phyloP scores from a whole-genome alignment of 805 yeast species.

The Torulaspora franciscae region DNA sequence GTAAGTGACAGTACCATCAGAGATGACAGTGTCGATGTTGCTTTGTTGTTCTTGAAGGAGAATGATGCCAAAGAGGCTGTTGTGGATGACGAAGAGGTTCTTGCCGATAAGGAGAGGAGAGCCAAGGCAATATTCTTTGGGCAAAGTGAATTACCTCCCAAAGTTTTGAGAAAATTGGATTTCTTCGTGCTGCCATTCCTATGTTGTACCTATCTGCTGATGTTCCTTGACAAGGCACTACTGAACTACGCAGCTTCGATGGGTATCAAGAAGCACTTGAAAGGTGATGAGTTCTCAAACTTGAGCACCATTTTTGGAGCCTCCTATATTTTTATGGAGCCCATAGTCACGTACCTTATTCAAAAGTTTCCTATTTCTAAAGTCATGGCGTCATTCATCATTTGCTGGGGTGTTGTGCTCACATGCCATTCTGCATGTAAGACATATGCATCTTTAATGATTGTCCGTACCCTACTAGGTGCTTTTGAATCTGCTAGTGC shows the following conservation, averaged over 20 bases:
- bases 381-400: conserved; percentile 43
- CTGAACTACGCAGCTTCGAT: conserved; percentile 59
- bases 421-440: conserved; percentile 50
- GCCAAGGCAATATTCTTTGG: conserved; percentile 26
- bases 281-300: conserved; percentile 47
- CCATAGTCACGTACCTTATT: conserved; percentile 44
- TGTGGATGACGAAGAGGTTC: conserved; percentile 7
- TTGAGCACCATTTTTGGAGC: conserved; percentile 51
- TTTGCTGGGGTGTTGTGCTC: conserved; percentile 52
- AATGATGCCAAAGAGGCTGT: conserved; percentile 18
- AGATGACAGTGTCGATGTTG: conserved; percentile 25
- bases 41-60: conserved; percentile 21
- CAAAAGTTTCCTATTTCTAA: conserved; percentile 53
- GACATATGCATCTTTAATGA: conserved; percentile 50
- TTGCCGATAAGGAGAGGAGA: background rate
- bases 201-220: conserved; percentile 51
- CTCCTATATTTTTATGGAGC: conserved; percentile 51
- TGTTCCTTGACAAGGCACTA: conserved; percentile 56
- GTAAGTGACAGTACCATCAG: background rate
- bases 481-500: conserved; percentile 52
- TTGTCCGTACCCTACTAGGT: conserved; percentile 51
- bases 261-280: conserved; percentile 52
- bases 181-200: conserved; percentile 44
- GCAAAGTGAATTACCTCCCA: conserved; percentile 18
- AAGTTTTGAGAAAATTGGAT: conserved; percentile 42